Evolutionary conservation across 805 yeast species (phyloP), one percentile per base, ranked within the genome.

Genomic region (Monosporozyma siamensis): DNA sequence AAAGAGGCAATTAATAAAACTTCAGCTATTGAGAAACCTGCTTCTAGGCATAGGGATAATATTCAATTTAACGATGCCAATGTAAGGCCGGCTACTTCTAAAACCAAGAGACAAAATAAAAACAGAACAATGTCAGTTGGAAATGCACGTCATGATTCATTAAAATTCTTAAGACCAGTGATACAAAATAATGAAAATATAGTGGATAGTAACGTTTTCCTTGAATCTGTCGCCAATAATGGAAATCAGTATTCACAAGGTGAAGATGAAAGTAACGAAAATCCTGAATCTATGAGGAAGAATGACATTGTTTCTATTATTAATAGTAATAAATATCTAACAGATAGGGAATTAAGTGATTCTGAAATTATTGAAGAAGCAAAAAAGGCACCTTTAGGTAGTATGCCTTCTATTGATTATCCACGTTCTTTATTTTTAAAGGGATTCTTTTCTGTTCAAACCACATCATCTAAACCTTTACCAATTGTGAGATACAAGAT

Each of bases 391-490:
- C 74, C 78, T 43, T 76, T 80, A 3, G 85, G 83, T 43, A 63
- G 82, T 14, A 88, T 89, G 95, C 95, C 94, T 18, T 87, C 96
- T 0, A 87, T 90, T 59, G 95, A 89, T 57, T 85, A 79, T 58
- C 95, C 96, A 44, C 81, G 80, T 63, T 87, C 95, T 1, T 71
- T 89, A 50, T 87, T 87, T 67, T 71, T 90, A 60, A 86, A 88
- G 57, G 97, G 97, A 1, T 88, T 90, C 56, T 89, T 89, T 64
- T 80, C 90, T 46, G 97, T 89, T 39, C 96, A 88, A 64, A 85
- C 95, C 2, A 89, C 97, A 0, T 87, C 96, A 2, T 85, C 95
- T 5, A 87, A 86, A 54, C 90, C 95, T 12, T 69, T 89, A 43
- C 88, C 95, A 9, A 82, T 85, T 47, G 88, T 89, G 43, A 74